These are phyloP conservation scores for Bullera alba DNA, from an alignment of 768 basidiomycete species.

Conservation along the genomic window DNA sequence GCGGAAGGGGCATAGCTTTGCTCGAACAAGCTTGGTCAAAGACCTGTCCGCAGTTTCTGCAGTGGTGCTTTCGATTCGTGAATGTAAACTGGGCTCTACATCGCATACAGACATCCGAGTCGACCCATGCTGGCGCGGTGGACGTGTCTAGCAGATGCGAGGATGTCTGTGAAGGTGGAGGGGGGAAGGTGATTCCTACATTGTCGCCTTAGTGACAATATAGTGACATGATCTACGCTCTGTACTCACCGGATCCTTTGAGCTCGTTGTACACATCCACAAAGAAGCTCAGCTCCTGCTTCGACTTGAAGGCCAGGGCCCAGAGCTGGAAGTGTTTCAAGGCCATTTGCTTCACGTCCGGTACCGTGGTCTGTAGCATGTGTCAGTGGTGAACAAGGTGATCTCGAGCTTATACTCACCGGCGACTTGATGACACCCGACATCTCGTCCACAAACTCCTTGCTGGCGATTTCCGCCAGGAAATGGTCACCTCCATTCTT, in stretches of 20 bases:
- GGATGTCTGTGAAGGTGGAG: slow-evolving; percentile 27
- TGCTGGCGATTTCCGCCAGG: slow-evolving; percentile 69
- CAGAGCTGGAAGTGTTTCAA: slow-evolving; percentile 83
- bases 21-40: slow-evolving; percentile 92
- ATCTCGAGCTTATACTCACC: slow-evolving; percentile 25
- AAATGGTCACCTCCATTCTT: slow-evolving; percentile 98
- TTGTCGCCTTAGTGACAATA: neutral
- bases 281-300: slow-evolving; percentile 63
- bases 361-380: slow-evolving; percentile 53
- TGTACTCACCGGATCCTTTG: slow-evolving; percentile 60
- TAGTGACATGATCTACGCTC: slow-evolving; percentile 51
- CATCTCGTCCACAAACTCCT: slow-evolving; percentile 90
- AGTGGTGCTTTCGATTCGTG: slow-evolving; percentile 96
- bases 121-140: slow-evolving; percentile 84
- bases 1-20: slow-evolving; percentile 73
- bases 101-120: slow-evolving; percentile 86
- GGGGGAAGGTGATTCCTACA: slow-evolving; percentile 35
- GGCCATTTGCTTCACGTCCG: slow-evolving; percentile 74
- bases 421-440: slow-evolving; percentile 79
- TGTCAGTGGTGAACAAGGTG: neutral
- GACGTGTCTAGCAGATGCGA: slow-evolving; percentile 39
- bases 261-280: slow-evolving; percentile 73
- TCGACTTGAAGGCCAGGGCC: slow-evolving; percentile 82
- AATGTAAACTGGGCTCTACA: slow-evolving; percentile 87
- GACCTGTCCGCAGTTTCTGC: slow-evolving; percentile 93